Evolutionary conservation across 305 asterid species (phyloP).

Genomic region (Solanum hybrid): DNA sequence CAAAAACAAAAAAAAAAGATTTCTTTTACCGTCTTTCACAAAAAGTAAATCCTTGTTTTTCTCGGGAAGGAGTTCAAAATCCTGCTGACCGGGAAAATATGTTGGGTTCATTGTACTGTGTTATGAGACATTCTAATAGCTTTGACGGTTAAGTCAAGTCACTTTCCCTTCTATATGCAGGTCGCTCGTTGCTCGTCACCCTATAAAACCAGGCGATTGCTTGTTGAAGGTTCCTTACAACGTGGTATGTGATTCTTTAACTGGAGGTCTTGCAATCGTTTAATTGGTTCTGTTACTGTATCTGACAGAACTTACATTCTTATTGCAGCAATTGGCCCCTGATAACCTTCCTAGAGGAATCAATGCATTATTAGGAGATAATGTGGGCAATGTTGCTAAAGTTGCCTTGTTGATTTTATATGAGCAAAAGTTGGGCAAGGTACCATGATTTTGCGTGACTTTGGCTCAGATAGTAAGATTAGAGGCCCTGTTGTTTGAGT

Average conservation of each 20-base stretch:
- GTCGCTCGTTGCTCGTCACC: slow-evolving; percentile 44
- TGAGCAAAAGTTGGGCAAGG: slow-evolving; percentile 53
- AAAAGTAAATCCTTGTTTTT: neutral
- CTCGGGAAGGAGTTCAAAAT: neutral
- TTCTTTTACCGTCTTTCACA: neutral
- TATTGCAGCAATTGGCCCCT: slow-evolving; percentile 46
- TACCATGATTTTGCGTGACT: neutral
- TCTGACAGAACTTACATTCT: neutral
- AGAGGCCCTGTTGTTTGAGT: neutral
- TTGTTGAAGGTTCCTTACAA: slow-evolving; percentile 57
- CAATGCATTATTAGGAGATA: slow-evolving; percentile 36
- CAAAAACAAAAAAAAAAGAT: too few relatives aligned
- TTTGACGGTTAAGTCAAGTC: neutral
- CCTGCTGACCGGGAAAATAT: neutral
- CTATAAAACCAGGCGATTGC: slow-evolving; percentile 51
- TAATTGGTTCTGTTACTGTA: neutral
- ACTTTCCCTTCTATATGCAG: slow-evolving; percentile 16
- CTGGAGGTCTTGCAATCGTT: neutral
- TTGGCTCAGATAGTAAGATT: neutral
- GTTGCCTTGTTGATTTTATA: slow-evolving; percentile 60
- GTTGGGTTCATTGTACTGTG: neutral
- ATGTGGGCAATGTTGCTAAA: slow-evolving; percentile 53
- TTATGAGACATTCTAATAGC: neutral
- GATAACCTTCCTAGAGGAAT: slow-evolving; percentile 56
- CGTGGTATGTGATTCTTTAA: slow-evolving; percentile 22